Evolutionary conservation across 78 protist genomes (phyloP).

Genomic region (Dictyostelium capitatum): DNA sequence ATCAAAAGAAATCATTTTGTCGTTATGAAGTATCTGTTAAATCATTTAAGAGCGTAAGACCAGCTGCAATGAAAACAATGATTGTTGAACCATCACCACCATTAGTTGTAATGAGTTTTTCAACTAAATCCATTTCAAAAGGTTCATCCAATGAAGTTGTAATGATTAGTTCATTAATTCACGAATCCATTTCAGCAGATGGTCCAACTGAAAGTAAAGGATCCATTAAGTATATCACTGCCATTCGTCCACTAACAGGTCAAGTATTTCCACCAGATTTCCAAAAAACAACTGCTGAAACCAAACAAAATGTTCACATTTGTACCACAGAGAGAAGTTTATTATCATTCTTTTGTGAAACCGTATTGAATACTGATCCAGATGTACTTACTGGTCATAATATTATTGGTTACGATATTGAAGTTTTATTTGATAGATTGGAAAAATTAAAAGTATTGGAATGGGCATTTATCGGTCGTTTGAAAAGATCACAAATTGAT

Average conservation of each 20-base stretch:
- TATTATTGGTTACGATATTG: slow-evolving; percentile 90
- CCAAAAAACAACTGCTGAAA: not conserved
- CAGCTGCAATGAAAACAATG: too few species aligned
- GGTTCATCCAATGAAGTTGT: not conserved
- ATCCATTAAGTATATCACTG: slow-evolving; percentile 10
- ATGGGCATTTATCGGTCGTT: slow-evolving; percentile 96
- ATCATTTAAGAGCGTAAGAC: slow-evolving; percentile 16
- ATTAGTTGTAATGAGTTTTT: slow-evolving; percentile 70
- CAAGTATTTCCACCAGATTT: slow-evolving; percentile 37
- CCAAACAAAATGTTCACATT: slow-evolving; percentile 6
- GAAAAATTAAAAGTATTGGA: slow-evolving; percentile 46
- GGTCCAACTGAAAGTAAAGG: slow-evolving; percentile 24
- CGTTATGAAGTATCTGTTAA: slow-evolving; percentile 17
- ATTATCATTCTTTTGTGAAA: slow-evolving; percentile 64
- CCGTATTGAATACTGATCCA: slow-evolving; percentile 85
- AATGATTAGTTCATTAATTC: slow-evolving; percentile 32
- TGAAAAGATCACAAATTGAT: slow-evolving; percentile 56
- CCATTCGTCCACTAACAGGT: slow-evolving; percentile 32
- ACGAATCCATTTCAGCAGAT: not conserved
- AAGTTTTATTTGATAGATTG: slow-evolving; percentile 95
- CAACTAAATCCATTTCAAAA: not conserved
- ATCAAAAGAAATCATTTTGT: slow-evolving; percentile 55
- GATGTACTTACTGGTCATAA: slow-evolving; percentile 95
- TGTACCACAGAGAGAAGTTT: slow-evolving; percentile 76
- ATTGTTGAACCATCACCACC: slow-evolving; percentile 79